phyloP scores from a whole-genome alignment of 176 grass and related monocot species.

The Hsuehochloa calcarea region DNA sequence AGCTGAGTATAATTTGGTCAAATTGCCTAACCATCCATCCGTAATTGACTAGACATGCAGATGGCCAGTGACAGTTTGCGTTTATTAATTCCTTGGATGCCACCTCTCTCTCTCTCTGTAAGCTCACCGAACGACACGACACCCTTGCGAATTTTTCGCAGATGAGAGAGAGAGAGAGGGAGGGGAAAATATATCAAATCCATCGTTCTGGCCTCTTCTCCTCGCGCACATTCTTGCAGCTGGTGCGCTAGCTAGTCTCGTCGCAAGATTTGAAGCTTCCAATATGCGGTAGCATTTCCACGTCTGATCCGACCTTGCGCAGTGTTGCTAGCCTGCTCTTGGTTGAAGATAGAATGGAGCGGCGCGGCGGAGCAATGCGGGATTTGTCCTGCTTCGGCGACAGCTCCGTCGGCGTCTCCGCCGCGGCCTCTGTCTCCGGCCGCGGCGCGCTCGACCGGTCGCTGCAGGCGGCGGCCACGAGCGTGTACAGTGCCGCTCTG shows the following conservation, averaged over 20 bases:
- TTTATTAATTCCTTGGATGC: background rate
- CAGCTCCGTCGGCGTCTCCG: constrained; percentile 46
- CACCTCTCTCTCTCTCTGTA: background rate
- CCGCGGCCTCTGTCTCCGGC: constrained; percentile 36
- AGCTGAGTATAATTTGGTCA: too few relatives aligned
- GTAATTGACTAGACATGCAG: too few relatives aligned
- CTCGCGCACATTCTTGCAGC: background rate
- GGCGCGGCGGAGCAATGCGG: constrained; percentile 41
- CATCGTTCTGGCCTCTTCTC: background rate
- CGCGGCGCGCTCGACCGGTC: constrained; percentile 46
- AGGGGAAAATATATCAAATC: background rate
- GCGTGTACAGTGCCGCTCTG: constrained; percentile 52
- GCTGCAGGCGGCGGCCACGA: constrained; percentile 52
- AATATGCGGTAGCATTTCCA: background rate
- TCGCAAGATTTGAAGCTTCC: background rate
- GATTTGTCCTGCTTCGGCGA: constrained; percentile 85
- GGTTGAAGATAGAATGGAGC: too few relatives aligned
- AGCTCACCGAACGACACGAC: background rate
- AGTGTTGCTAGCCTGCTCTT: background rate
- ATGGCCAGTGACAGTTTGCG: background rate
- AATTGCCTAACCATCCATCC: too few relatives aligned
- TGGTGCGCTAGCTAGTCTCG: background rate
- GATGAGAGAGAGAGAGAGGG: too few relatives aligned
- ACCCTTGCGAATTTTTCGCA: background rate
- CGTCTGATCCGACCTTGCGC: background rate